These are phyloP conservation scores for Leucocoprinus birnbaumii DNA, from an alignment of 768 basidiomycete species.

Conservation along the genomic window DNA sequence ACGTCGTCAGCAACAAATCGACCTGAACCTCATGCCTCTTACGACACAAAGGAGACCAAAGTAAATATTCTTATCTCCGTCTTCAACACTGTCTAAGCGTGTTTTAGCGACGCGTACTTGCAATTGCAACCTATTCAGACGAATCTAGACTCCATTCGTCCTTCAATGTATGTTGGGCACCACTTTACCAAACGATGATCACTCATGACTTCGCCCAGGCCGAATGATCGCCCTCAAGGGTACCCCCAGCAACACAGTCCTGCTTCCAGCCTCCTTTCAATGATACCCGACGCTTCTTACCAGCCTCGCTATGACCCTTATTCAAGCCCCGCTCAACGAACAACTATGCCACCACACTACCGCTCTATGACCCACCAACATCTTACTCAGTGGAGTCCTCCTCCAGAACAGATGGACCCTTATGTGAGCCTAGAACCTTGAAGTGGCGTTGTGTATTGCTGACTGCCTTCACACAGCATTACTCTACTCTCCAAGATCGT, in stretches of 20 bases:
- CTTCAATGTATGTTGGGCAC: slow-evolving; percentile 40
- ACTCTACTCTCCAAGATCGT: slow-evolving; percentile 31
- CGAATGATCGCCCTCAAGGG: slow-evolving; percentile 38
- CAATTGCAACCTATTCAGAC: slow-evolving; percentile 40
- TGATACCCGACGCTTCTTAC: slow-evolving; percentile 59
- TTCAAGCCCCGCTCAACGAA: slow-evolving; percentile 28
- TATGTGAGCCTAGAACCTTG: slow-evolving; percentile 48
- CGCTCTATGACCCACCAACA: slow-evolving; percentile 50
- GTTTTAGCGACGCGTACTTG: slow-evolving; percentile 41
- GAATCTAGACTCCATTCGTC: slow-evolving; percentile 41
- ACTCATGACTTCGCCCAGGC: slow-evolving; percentile 17
- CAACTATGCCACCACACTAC: slow-evolving; percentile 35
- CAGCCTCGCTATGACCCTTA: slow-evolving; percentile 56
- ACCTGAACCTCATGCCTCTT: slow-evolving; percentile 38
- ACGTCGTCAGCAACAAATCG: slow-evolving; percentile 39
- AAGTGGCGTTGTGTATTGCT: background rate
- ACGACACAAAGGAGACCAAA: slow-evolving; percentile 34
- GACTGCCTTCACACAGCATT: slow-evolving; percentile 10
- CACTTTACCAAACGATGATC: background rate
- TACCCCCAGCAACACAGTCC: slow-evolving; percentile 43
- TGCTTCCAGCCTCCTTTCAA: slow-evolving; percentile 41
- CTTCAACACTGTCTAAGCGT: slow-evolving; percentile 13
- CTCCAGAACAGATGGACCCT: slow-evolving; percentile 56
- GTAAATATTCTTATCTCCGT: slow-evolving; percentile 25
- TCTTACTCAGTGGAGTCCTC: slow-evolving; percentile 53